A percentile compares a stretch with the other conserved stretches of the same genome.
phyloP scores from a whole-genome alignment of 257 asterid genomes.

The Nicotiana knightiana region DNA sequence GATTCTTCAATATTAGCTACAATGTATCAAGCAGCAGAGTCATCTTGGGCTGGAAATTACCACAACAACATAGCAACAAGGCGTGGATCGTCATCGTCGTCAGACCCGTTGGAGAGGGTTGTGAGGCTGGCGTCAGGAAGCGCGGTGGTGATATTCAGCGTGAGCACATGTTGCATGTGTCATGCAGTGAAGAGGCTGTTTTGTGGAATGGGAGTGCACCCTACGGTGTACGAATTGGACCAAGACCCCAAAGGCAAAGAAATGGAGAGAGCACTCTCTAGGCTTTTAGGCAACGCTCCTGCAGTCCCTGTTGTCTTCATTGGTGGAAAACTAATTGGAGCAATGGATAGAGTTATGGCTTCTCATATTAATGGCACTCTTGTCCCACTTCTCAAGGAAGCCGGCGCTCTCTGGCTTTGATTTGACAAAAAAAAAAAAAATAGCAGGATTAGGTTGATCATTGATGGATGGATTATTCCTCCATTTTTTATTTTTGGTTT shows the following conservation, averaged over 20 bases:
- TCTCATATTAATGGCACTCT: slow-evolving; percentile 40
- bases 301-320: slow-evolving; percentile 42
- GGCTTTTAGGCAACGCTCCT: slow-evolving; percentile 30
- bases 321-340: slow-evolving; percentile 42
- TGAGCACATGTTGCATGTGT: slow-evolving; percentile 46
- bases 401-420: slow-evolving; percentile 47
- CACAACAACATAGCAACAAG: neutral
- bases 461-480: neutral
- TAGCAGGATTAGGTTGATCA: neutral
- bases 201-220: slow-evolving; percentile 45
- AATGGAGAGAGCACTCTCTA: slow-evolving; percentile 30
- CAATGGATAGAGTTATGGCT: slow-evolving; percentile 47
- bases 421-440: neutral
- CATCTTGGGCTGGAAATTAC: slow-evolving; percentile 19
- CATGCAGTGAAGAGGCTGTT: slow-evolving; percentile 44
- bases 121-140: slow-evolving; percentile 36
- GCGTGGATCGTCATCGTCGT: slow-evolving; percentile 7
- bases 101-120: slow-evolving; percentile 36
- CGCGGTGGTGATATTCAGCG: slow-evolving; percentile 45
- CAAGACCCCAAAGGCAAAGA: slow-evolving; percentile 38
- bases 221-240: slow-evolving; percentile 37
- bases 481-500: neutral
- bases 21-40: slow-evolving; percentile 25
- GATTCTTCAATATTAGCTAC: neutral
- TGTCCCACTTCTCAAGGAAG: slow-evolving; percentile 42